Evolutionary conservation across 2,329 filamentous ascomycete species (phyloP).

Genomic region (Penicillium sp.): DNA sequence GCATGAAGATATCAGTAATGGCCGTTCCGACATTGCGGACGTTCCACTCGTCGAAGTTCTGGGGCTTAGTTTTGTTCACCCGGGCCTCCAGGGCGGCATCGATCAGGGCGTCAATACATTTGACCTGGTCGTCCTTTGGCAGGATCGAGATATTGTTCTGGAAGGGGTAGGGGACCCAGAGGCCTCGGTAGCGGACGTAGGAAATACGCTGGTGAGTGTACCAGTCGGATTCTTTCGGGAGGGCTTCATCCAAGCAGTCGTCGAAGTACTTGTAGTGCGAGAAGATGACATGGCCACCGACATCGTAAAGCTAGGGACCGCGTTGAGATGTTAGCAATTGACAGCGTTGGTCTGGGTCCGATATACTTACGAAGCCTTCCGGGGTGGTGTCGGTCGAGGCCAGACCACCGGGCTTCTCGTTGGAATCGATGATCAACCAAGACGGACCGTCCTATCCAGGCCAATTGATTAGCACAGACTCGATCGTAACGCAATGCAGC

Average conservation of each 20-base stretch:
- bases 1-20: slow-evolving; percentile 94
- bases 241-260: slow-evolving; percentile 94
- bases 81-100: slow-evolving; percentile 86
- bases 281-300: slow-evolving; percentile 97
- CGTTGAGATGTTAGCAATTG: slow-evolving; percentile 18
- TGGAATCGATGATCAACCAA: slow-evolving; percentile 93
- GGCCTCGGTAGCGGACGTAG: slow-evolving; percentile 92
- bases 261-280: slow-evolving; percentile 99
- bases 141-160: slow-evolving; percentile 99
- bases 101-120: slow-evolving; percentile 91
- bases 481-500: too few species aligned
- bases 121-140: slow-evolving; percentile 94
- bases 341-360: neutral
- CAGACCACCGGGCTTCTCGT: slow-evolving; percentile 88
- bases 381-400: slow-evolving; percentile 92
- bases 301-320: slow-evolving; percentile 99
- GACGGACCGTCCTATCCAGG: slow-evolving; percentile 79
- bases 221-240: slow-evolving; percentile 93
- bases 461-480: slow-evolving; percentile 35
- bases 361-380: slow-evolving; percentile 85
- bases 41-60: slow-evolving; percentile 98
- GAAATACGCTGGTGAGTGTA: slow-evolving; percentile 97
- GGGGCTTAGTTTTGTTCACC: slow-evolving; percentile 84
- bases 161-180: slow-evolving; percentile 99
- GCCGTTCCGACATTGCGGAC: slow-evolving; percentile 84